Evolutionary conservation across 2,329 filamentous ascomycete genomes (phyloP), one percentile per base, ranked within the genome.

Genomic region (Colletotrichum godetiae): DNA sequence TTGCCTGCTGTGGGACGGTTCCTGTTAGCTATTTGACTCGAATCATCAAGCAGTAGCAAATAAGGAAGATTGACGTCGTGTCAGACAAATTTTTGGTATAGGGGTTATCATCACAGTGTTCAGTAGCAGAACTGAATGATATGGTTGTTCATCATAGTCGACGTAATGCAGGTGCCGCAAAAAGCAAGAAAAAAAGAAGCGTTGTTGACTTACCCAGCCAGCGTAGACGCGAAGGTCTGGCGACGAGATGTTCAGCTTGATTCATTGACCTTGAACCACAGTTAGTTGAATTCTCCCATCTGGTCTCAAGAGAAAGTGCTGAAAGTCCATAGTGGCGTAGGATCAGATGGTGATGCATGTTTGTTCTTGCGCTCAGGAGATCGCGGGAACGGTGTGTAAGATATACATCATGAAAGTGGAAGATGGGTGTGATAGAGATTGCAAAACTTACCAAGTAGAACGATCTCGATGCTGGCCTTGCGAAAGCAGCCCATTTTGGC

Each of bases 281-380:
- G 68, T 71, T 24, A 71, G 68, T 35, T 5, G 3, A 15, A 15
- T 8, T 42, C 15, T 19, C 8, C 49, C 67, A 19, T 19, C 24
- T 49, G 37, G 7, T 12, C 3, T 52, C 24, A 10, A n/a, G 58
- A 56, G 37, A 35, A 11, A 57, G 12, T 64, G n/a, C 53, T 63
- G 10, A 6, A 57, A 10, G 15, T 56, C 27, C 53, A 31, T 35
- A 4, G 33, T 46, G 52, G 59, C n/a, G 11, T 42, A 12, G 77
- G 85, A 83, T 91, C 91, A 93, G 91, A 93, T 93, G 91, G 91
- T 93, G 92, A 90, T 93, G 91, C 91, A 93, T 93, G 91, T 92
- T 87, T 86, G 87, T 91, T 90, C 86, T 79, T 81, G 80, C 88
- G 89, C 89, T 91, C 89, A 87, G 87, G 86, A 78, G 76, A 78